phyloP scores from a whole-genome alignment of 2,329 filamentous ascomycete genomes.

The Fusarium duplospermum region DNA sequence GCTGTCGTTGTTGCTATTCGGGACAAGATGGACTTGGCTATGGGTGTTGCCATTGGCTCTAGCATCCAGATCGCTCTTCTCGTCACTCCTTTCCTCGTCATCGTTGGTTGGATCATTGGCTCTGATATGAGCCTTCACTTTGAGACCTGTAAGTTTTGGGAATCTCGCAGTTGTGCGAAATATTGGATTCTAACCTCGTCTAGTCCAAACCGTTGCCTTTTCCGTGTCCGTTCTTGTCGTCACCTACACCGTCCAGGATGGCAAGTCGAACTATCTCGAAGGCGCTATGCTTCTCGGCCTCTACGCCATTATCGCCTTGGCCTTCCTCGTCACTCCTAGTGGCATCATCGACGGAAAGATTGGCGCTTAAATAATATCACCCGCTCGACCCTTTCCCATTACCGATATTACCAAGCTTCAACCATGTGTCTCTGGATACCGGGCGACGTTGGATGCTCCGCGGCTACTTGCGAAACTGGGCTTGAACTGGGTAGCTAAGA shows the following conservation, averaged over 20 bases:
- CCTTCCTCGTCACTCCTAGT: conserved; percentile 67
- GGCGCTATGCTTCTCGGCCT: conserved; percentile 73
- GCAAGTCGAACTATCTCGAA: conserved; percentile 86
- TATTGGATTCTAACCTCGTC: conserved; percentile 22
- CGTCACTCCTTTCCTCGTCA: conserved; percentile 83
- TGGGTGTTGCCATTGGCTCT: conserved; percentile 84
- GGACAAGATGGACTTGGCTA: conserved; percentile 79
- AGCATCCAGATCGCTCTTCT: conserved; percentile 86
- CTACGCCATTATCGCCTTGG: conserved; percentile 70
- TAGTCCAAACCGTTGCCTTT: conserved; percentile 81
- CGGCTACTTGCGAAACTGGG: conserved; percentile 2
- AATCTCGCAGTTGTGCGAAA: not conserved
- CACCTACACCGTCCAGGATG: conserved; percentile 81
- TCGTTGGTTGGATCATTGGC: conserved; percentile 82
- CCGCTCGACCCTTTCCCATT: not conserved
- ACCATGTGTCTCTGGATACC: conserved; percentile 2
- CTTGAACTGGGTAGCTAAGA: not conserved
- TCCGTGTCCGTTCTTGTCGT: conserved; percentile 81
- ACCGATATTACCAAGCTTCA: not conserved
- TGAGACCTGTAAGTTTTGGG: conserved; percentile 63
- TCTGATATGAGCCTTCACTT: conserved; percentile 83
- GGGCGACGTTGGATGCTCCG: not conserved
- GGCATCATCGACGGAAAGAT: conserved; percentile 56
- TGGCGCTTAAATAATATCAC: conserved; percentile 2
- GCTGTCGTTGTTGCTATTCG: conserved; percentile 82